Evolutionary conservation across 208 protist species (phyloP).

Genomic region (Leptomonas pyrrhocoris): DNA sequence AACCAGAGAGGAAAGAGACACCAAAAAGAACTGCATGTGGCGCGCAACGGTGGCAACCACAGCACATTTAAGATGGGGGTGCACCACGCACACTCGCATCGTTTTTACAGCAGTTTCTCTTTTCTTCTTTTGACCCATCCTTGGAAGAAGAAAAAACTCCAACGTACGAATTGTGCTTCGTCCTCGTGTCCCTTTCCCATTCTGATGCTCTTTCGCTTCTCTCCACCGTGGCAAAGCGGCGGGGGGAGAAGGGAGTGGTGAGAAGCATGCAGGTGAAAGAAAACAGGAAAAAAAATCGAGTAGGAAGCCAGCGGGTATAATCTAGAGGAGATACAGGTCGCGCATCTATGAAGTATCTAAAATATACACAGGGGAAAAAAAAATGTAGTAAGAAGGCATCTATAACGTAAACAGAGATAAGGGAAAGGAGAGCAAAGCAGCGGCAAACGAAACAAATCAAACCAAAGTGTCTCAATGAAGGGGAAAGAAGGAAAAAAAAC

Average conservation of each 20-base stretch:
- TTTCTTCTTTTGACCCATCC: not conserved
- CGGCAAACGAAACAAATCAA: not conserved
- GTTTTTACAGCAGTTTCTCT: no score
- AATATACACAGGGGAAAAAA: constrained; percentile 25
- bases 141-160: no score
- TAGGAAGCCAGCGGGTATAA: not conserved
- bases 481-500: constrained; percentile 20
- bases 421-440: not conserved
- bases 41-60: no score
- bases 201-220: not conserved
- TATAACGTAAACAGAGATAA: constrained; percentile 6
- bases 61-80: no score
- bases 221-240: not conserved
- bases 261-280: constrained; percentile 4
- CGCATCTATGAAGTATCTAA: constrained; percentile 20
- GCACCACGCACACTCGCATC: no score
- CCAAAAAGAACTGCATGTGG: no score
- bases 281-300: not conserved
- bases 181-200: no score
- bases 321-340: constrained; percentile 23
- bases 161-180: no score
- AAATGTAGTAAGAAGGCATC: constrained; percentile 24
- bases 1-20: no score
- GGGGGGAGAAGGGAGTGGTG: not conserved
- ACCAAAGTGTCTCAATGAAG: not conserved